Base-by-base conservation (phyloP, 257 asterid genomes). In the Paulownia fortunei region DNA sequence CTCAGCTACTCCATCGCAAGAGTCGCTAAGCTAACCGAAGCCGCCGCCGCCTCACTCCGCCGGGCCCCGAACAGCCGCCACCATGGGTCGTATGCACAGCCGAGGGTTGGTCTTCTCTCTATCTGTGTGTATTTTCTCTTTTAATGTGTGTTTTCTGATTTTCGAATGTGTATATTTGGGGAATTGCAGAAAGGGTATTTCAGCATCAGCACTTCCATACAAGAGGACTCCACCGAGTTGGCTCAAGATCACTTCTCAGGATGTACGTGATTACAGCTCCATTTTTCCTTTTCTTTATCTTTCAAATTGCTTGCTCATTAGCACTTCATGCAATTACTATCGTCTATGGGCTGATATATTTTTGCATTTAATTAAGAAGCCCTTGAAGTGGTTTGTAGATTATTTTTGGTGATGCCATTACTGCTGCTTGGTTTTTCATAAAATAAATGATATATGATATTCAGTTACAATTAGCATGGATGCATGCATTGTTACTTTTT, bases 61-160 rank as follows among this genome's bases (percentile, higher is more conserved):
- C 78, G 81, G 58, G 72, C 73, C 16, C 61, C 47, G 60, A 81
- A 19, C 54, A 70, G 8, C 81, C 70, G 82, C 81, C 69, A 68
- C 78, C 89, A 89, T 89, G 94, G 98, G 96, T 80, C 98, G 98
- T 79, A 93, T 93, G 98, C 98, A 93, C 88, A 93, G 98, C 80
- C 59, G 93, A 81, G 98, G 98, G 98, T 92, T 6, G 7, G 84
- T 5, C 37, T 0, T n/a, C 36, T 55, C 63, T 39, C 74, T 19
- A 7, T 81, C 13, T 44, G 16, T 52, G 32, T 34, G 10, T 3
- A 30, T 1, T 30, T 37, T 41, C 11, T 6, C 19, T 42, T 19
- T 18, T 18, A 26, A 9, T 60, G 27, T 42, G 62, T 21, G 5
- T 30, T 60, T 62, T 73, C 23, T 36, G 32, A 47, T 74, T 44